These are phyloP conservation scores for Echinochloa phyllopogon DNA, from an alignment of 176 grass and related monocot genomes.

Conservation along the genomic window DNA sequence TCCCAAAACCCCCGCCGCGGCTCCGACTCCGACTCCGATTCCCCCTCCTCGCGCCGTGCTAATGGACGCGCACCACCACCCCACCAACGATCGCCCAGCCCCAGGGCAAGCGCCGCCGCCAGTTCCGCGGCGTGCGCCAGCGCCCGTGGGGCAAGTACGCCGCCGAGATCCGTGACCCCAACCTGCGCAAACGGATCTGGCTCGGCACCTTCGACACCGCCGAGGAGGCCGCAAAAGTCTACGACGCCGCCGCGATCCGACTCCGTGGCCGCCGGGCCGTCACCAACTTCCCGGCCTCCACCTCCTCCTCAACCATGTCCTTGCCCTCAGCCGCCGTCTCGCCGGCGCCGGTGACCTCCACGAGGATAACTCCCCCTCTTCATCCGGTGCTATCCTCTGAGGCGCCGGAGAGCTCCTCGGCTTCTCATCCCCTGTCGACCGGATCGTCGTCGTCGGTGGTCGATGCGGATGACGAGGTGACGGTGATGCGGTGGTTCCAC, in stretches of 20 bases:
- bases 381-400: neutral
- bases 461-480: conserved; percentile 17
- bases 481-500: neutral
- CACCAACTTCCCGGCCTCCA: conserved; percentile 43
- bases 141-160: conserved; percentile 56
- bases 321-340: neutral
- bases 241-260: conserved; percentile 72
- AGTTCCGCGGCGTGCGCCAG: too few species aligned
- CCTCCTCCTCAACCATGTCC: neutral
- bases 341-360: neutral
- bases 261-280: too few species aligned
- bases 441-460: conserved; percentile 17
- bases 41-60: too few species aligned
- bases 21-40: too few species aligned
- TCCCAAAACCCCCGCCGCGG: too few species aligned
- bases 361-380: neutral
- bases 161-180: conserved; percentile 62
- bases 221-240: conserved; percentile 61
- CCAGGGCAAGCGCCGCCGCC: too few species aligned
- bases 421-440: neutral
- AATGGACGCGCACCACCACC: neutral
- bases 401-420: neutral
- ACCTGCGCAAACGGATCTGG: conserved; percentile 57
- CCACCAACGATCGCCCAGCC: neutral
- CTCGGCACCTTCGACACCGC: conserved; percentile 83